Percentiles rank a stretch among this genome's conserved stretches.
Evolutionary conservation across 2,329 filamentous ascomycete species (phyloP).

Genomic region (Sporothrix dimorphospora): DNA sequence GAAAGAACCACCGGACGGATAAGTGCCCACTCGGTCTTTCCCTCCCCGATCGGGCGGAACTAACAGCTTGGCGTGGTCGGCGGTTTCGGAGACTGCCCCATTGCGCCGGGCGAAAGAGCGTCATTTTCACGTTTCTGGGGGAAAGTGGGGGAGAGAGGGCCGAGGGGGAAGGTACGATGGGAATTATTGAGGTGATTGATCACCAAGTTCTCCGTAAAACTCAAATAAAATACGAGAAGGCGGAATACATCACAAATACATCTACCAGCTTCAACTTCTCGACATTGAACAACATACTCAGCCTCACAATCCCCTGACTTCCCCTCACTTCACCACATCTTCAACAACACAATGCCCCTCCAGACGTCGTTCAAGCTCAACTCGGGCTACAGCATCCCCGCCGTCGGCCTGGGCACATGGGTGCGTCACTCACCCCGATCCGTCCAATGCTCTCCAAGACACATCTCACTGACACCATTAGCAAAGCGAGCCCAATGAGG

Average conservation of each 20-base stretch:
- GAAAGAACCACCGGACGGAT: conserved; percentile 1
- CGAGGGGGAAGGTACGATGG: conserved; percentile 13
- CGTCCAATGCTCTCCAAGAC: neutral
- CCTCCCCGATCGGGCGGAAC: neutral
- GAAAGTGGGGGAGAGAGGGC: neutral
- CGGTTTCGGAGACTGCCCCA: conserved; percentile 4
- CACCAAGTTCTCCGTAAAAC: neutral
- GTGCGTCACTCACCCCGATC: conserved; percentile 32
- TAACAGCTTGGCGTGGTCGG: neutral
- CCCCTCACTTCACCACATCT: neutral
- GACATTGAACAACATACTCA: neutral
- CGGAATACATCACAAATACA: neutral
- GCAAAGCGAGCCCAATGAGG: conserved; percentile 45
- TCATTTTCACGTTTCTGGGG: neutral
- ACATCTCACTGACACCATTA: neutral
- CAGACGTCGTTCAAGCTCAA: conserved; percentile 32
- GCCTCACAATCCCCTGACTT: neutral
- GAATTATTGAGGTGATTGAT: conserved; percentile 5
- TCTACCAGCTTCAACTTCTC: neutral
- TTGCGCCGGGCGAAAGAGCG: conserved; percentile 8
- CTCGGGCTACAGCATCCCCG: conserved; percentile 41
- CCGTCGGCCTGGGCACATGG: conserved; percentile 49
- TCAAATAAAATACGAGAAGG: neutral
- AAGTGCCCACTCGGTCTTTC: conserved; percentile 18
- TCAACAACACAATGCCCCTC: conserved; percentile 31